phyloP scores from a whole-genome alignment of 2,329 filamentous ascomycete species.

The Plectosphaerella cucumerina region DNA sequence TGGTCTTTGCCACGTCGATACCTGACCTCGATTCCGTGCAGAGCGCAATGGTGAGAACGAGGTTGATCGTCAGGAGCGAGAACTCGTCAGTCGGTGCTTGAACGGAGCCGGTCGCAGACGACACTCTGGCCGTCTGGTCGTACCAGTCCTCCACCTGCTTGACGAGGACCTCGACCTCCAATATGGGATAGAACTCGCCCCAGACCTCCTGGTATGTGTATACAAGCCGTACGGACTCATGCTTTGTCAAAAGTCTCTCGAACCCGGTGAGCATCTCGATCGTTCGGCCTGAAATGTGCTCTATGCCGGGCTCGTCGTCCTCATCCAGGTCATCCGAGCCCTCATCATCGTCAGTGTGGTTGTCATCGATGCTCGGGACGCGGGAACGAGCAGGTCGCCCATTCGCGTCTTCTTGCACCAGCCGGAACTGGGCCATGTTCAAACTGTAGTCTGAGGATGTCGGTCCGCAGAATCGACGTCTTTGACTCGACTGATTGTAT shows the following conservation, averaged over 20 bases:
- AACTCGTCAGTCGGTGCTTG: constrained; percentile 2
- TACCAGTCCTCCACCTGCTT: neutral
- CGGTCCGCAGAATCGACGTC: constrained; percentile 18
- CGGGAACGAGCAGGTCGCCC: neutral
- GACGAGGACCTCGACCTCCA: constrained; percentile 3
- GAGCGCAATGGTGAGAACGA: constrained; percentile 8
- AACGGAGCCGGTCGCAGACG: no score
- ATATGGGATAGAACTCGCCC: constrained; percentile 6
- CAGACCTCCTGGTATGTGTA: constrained; percentile 4
- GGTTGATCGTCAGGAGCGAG: constrained; percentile 6
- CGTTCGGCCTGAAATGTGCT: neutral
- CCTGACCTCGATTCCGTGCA: constrained; percentile 5
- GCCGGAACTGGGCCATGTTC: constrained; percentile 17
- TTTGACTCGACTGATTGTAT: neutral
- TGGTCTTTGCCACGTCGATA: neutral
- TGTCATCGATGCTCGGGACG: neutral
- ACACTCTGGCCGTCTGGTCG: no score
- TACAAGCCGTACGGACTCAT: neutral
- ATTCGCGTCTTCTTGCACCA: constrained; percentile 7
- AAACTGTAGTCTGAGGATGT: constrained; percentile 21
- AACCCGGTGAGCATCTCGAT: neutral
- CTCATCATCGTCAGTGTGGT: neutral
- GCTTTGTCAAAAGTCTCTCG: neutral
- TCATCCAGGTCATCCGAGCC: neutral
- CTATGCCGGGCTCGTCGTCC: neutral